phyloP scores from a whole-genome alignment of 371 early-diverging fungal species.

The Umbelopsis sp. region DNA sequence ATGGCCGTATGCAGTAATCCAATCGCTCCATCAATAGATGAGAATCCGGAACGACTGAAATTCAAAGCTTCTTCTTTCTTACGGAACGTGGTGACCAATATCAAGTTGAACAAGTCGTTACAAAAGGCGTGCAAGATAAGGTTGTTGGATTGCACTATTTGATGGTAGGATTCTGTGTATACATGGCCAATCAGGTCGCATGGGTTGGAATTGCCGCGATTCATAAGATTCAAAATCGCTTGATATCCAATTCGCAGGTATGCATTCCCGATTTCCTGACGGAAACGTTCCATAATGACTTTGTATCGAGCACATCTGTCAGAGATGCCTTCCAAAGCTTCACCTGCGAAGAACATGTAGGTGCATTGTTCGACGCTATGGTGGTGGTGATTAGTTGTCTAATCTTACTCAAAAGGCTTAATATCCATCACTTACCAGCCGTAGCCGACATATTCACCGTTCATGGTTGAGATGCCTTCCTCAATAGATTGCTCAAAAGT shows the following conservation, averaged over 20 bases:
- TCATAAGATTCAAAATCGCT: constrained; percentile 19
- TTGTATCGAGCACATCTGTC: constrained; percentile 1
- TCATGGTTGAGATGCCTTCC: constrained; percentile 21
- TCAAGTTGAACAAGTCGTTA: constrained; percentile 6
- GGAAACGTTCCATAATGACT: constrained; percentile 14
- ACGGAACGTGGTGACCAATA: background rate
- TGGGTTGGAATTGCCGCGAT: background rate
- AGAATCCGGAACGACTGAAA: background rate
- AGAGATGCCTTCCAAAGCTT: constrained; percentile 13
- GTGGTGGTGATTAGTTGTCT: background rate
- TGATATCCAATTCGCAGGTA: constrained; percentile 19
- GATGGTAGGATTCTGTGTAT: background rate
- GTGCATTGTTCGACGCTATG: constrained; percentile 14
- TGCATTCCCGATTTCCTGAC: constrained; percentile 20
- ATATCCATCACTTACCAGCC: constrained; percentile 1
- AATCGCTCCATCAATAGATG: background rate
- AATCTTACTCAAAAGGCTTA: background rate
- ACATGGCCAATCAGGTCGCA: constrained; percentile 1
- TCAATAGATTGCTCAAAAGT: constrained; percentile 17
- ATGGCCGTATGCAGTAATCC: constrained; percentile 14
- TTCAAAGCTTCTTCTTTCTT: constrained; percentile 16
- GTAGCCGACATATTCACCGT: constrained; percentile 21
- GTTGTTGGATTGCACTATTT: background rate
- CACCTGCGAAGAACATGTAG: constrained; percentile 16
- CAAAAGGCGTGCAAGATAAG: constrained; percentile 9